Evolutionary conservation across 2,329 filamentous ascomycete genomes (phyloP).

Genomic region (Macroventuria anomochaeta): DNA sequence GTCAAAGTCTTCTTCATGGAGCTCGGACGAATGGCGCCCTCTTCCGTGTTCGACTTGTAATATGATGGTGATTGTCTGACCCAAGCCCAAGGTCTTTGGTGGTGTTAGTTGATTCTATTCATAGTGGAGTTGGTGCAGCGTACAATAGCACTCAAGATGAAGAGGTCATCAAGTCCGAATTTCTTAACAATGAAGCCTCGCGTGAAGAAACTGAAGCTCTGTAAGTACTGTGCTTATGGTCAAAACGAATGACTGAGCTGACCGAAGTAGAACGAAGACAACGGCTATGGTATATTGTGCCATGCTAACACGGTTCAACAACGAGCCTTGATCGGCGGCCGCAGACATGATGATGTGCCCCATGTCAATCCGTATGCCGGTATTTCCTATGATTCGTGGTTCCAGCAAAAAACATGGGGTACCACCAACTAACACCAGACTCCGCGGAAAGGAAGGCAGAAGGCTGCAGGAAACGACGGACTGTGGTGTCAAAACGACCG

Average conservation of each 20-base stretch:
- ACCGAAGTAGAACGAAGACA: slow-evolving; percentile 34
- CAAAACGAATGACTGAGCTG: not conserved
- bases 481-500: slow-evolving; percentile 1
- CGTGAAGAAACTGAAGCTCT: slow-evolving; percentile 29
- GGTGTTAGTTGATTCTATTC: not conserved
- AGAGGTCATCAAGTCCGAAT: slow-evolving; percentile 35
- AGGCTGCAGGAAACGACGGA: not conserved
- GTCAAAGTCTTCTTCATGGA: slow-evolving; percentile 27
- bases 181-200: slow-evolving; percentile 34
- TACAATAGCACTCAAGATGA: slow-evolving; percentile 36
- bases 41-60: slow-evolving; percentile 36
- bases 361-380: slow-evolving; percentile 23
- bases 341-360: slow-evolving; percentile 29
- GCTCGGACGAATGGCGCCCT: slow-evolving; percentile 28
- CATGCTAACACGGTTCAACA: slow-evolving; percentile 33
- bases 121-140: not conserved
- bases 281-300: slow-evolving; percentile 30
- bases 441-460: not conserved
- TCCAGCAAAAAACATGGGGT: slow-evolving; percentile 21
- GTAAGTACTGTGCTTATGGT: not conserved
- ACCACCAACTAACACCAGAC: slow-evolving; percentile 3
- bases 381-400: slow-evolving; percentile 8
- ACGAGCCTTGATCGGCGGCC: slow-evolving; percentile 28
- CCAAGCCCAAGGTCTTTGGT: slow-evolving; percentile 27
- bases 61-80: slow-evolving; percentile 34